Conservation (phyloP, 2,329 filamentous ascomycete species). For the Trichoderma atroviride region DNA sequence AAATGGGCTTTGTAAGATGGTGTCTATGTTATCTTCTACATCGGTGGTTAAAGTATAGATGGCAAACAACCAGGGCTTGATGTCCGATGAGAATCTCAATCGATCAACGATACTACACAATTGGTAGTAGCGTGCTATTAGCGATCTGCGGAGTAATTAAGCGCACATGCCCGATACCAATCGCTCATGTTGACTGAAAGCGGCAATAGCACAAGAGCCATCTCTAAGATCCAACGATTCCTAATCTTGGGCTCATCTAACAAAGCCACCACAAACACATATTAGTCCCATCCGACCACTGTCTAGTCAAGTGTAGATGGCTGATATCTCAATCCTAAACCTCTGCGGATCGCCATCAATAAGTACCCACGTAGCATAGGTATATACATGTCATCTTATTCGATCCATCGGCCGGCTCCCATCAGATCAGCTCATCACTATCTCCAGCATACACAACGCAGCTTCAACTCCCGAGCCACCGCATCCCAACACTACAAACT, state of each 20-base stretch:
- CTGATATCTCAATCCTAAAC: neutral
- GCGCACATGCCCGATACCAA: neutral
- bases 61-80: neutral
- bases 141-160: neutral
- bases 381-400: neutral
- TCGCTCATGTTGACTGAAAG: neutral
- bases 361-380: neutral
- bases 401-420: neutral
- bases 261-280: neutral
- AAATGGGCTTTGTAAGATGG: neutral
- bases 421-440: slow-evolving; percentile 13
- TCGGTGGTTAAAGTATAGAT: neutral
- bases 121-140: neutral
- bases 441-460: neutral
- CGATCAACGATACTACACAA: neutral
- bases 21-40: neutral
- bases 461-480: neutral
- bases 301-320: neutral
- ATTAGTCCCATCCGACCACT: neutral
- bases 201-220: neutral
- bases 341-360: neutral
- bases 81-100: neutral
- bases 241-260: neutral
- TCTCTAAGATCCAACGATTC: neutral
- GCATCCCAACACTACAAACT: neutral